Conservation (phyloP, 1,139 yeast species). For the Yamadazyma trypodendri region DNA sequence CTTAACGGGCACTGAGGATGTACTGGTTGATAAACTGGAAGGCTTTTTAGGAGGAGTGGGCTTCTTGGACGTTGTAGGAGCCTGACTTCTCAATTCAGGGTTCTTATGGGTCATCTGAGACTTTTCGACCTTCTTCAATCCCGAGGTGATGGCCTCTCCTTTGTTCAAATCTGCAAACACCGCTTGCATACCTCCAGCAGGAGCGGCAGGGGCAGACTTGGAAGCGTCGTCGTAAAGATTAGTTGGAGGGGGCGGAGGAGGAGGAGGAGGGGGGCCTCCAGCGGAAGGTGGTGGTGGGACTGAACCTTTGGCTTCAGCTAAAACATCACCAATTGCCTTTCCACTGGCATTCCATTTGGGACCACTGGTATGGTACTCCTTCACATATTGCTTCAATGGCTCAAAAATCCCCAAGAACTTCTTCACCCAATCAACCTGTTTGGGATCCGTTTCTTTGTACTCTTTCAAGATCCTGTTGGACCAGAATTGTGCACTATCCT, state of each 20-base stretch:
- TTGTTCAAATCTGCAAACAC: slow-evolving; percentile 88
- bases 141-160: slow-evolving; percentile 81
- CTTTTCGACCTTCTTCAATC: slow-evolving; percentile 87
- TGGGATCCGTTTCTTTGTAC: slow-evolving; percentile 64
- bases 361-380: slow-evolving; percentile 79
- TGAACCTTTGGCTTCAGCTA: slow-evolving; percentile 26
- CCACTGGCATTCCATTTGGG: slow-evolving; percentile 68
- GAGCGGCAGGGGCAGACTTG: slow-evolving; percentile 17
- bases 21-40: slow-evolving; percentile 46
- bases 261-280: slow-evolving; percentile 19
- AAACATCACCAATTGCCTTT: slow-evolving; percentile 42
- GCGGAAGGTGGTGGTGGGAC: slow-evolving; percentile 72
- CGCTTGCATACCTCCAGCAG: slow-evolving; percentile 69
- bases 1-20: slow-evolving; percentile 30
- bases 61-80: slow-evolving; percentile 41
- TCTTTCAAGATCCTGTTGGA: slow-evolving; percentile 87
- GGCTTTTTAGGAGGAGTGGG: slow-evolving; percentile 80
- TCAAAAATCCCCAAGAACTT: slow-evolving; percentile 61
- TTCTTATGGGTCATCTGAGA: slow-evolving; percentile 95
- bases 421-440: slow-evolving; percentile 80
- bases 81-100: slow-evolving; percentile 67
- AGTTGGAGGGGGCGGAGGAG: slow-evolving; percentile 71
- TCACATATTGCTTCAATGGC: slow-evolving; percentile 68
- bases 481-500: slow-evolving; percentile 93
- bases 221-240: slow-evolving; percentile 48